A percentile compares a stretch with the other conserved stretches of the same genome.
These are phyloP conservation scores for Quercus cerris DNA, from an alignment of 306 rosid species.

Conservation along the genomic window DNA sequence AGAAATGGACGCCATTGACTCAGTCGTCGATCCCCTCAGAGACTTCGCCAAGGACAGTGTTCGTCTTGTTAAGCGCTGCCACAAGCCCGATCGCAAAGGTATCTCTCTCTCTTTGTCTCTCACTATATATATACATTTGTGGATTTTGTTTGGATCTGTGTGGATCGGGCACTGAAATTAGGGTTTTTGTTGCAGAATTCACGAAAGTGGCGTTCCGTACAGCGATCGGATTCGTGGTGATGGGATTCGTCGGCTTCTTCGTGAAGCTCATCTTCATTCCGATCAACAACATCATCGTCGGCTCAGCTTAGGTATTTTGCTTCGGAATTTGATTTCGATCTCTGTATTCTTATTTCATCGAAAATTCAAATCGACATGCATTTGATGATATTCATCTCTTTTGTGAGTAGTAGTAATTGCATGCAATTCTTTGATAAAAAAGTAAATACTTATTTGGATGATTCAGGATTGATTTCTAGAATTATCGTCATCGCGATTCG, in stretches of 20 bases:
- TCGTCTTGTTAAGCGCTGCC: slow-evolving; percentile 29
- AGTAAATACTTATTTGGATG: background rate
- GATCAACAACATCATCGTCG: slow-evolving; percentile 27
- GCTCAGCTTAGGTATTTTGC: slow-evolving; percentile 15
- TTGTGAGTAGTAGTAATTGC: background rate
- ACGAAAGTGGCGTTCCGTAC: slow-evolving; percentile 26
- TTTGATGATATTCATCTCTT: background rate
- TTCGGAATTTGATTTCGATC: background rate
- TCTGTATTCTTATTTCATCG: too few species aligned
- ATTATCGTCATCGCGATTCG: background rate
- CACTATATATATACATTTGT: background rate
- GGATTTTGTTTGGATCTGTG: background rate
- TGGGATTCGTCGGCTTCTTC: slow-evolving; percentile 31
- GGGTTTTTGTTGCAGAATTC: slow-evolving; percentile 10
- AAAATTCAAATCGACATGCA: background rate
- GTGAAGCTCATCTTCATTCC: slow-evolving; percentile 30
- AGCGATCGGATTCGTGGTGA: slow-evolving; percentile 26
- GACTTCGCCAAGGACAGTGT: slow-evolving; percentile 26
- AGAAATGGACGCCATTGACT: slow-evolving; percentile 28
- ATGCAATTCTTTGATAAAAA: background rate
- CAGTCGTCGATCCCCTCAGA: slow-evolving; percentile 29
- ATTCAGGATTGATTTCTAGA: background rate
- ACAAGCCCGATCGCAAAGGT: slow-evolving; percentile 29
- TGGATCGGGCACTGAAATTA: background rate
- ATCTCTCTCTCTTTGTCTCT: background rate